phyloP scores from a whole-genome alignment of 805 yeast genomes.

The Cyberlindnera maritima region DNA sequence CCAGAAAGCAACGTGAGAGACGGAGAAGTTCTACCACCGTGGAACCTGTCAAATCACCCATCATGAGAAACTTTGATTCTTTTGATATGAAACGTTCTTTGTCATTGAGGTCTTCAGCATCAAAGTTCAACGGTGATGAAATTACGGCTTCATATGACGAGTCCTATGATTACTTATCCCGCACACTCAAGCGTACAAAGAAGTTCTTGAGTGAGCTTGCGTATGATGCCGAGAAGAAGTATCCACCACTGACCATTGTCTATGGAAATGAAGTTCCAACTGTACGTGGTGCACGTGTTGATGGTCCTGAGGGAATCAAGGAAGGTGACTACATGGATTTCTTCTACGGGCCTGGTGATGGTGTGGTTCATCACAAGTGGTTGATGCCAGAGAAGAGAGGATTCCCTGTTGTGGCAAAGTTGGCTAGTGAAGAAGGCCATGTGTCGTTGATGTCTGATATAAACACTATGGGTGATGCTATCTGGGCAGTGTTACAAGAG shows the following conservation, averaged over 20 bases:
- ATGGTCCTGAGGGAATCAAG: slow-evolving; percentile 56
- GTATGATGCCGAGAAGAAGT: slow-evolving; percentile 47
- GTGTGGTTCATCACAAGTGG: slow-evolving; percentile 83
- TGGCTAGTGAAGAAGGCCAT: slow-evolving; percentile 69
- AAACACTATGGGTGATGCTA: slow-evolving; percentile 67
- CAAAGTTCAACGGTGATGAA: slow-evolving; percentile 7
- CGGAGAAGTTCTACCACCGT: background rate
- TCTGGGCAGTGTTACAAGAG: slow-evolving; percentile 59
- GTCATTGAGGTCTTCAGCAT: slow-evolving; percentile 13
- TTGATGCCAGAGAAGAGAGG: slow-evolving; percentile 76
- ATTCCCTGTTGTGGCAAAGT: slow-evolving; percentile 67
- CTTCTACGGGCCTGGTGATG: slow-evolving; percentile 89
- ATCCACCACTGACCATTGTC: slow-evolving; percentile 83
- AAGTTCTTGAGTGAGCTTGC: slow-evolving; percentile 54
- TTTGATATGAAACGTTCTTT: slow-evolving; percentile 22
- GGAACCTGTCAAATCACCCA: slow-evolving; percentile 1
- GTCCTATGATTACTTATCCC: slow-evolving; percentile 59
- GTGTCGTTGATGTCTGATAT: slow-evolving; percentile 76
- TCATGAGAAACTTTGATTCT: slow-evolving; percentile 4
- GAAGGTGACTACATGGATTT: slow-evolving; percentile 75
- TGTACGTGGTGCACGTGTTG: slow-evolving; percentile 74
- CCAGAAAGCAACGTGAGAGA: slow-evolving; percentile 10
- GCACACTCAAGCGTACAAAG: slow-evolving; percentile 60
- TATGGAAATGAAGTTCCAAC: slow-evolving; percentile 85
- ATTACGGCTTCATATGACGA: slow-evolving; percentile 42